Base-by-base conservation (phyloP, 257 asterid species). In the Lavandula angustifolia region DNA sequence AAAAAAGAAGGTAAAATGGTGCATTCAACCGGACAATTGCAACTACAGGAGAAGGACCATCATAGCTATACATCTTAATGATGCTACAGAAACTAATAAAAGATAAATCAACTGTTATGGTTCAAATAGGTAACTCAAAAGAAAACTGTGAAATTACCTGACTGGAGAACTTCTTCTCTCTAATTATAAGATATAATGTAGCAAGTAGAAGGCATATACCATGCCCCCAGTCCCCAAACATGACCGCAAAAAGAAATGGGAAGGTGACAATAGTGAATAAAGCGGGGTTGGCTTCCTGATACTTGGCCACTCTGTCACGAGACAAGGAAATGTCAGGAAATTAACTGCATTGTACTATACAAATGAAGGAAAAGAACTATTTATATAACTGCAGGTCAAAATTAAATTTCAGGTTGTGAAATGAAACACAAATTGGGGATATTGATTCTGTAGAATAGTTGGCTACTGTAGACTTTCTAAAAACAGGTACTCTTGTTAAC, bases 211-310 rank as follows among this genome's bases (percentile, higher is more conserved):
- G 84, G 87, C 99, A 94, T 76, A 94, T 84, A 48, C 99, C 99
- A 82, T 94, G 99, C 54, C 99, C 98, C 96, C 99, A 94, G 82
- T 94, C 99, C 62, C 99, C 99, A 75, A 94, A 94, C 99, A 94
- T 94, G 75, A 94, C 95, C 0, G 98, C 99, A 37, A 94, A 94
- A 73, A 94, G 98, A 85, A 94, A 94, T 1, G 99, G 99, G 75
- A 94, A 94, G 13, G 99, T 94, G 71, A 88, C 95, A 55, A 94
- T 94, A 56, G 99, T 94, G 85, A 72, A 94, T 53, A 94, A 95
- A 69, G 95, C 99, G 62, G 99, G 99, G 81, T 94, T 94, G 64
- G 95, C 99, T 86, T 94, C 99, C 76, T 90, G 98, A 84, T 94
- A 94, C 81, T 86, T 94, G 68, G 99, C 98, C 79, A 94, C 88